phyloP scores from a whole-genome alignment of 768 basidiomycete genomes.

The Dentipellis fragilis region DNA sequence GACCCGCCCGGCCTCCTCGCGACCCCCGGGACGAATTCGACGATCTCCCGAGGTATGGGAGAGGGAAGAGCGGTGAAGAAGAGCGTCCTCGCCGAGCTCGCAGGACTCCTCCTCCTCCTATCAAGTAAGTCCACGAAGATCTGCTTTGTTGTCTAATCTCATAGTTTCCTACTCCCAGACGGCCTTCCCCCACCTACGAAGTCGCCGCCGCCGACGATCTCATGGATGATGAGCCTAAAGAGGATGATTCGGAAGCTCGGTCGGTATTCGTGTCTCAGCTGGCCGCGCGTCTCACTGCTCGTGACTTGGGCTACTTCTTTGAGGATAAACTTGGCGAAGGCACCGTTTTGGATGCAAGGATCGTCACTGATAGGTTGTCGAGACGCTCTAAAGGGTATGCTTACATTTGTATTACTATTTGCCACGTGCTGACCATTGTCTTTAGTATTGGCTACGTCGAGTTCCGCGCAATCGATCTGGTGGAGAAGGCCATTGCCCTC shows the following conservation, averaged over 20 bases:
- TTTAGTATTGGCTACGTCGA: constrained; percentile 95
- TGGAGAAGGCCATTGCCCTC: constrained; percentile 82
- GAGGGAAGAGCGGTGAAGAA: constrained; percentile 31
- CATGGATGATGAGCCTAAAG: constrained; percentile 83
- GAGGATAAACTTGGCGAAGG: constrained; percentile 94
- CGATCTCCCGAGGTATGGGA: constrained; percentile 36
- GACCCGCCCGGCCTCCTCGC: constrained; percentile 27
- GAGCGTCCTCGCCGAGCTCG: constrained; percentile 21
- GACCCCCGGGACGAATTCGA: constrained; percentile 57
- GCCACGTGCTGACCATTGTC: neutral
- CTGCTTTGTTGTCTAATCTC: constrained; percentile 5
- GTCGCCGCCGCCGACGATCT: constrained; percentile 45
- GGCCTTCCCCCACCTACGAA: constrained; percentile 66
- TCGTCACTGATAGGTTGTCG: constrained; percentile 92
- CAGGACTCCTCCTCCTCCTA: constrained; percentile 28
- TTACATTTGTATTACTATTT: neutral
- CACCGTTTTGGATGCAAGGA: constrained; percentile 89
- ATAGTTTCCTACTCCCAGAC: constrained; percentile 28
- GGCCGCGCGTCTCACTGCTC: constrained; percentile 90
- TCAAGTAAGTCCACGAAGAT: constrained; percentile 28
- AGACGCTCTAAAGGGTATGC: constrained; percentile 95
- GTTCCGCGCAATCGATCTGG: constrained; percentile 81
- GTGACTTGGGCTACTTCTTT: constrained; percentile 97
- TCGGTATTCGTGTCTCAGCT: constrained; percentile 99
- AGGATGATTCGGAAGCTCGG: constrained; percentile 96